These are phyloP conservation scores for Xylariaceae sp. DNA, from an alignment of 2,329 filamentous ascomycete genomes.

Conservation along the genomic window DNA sequence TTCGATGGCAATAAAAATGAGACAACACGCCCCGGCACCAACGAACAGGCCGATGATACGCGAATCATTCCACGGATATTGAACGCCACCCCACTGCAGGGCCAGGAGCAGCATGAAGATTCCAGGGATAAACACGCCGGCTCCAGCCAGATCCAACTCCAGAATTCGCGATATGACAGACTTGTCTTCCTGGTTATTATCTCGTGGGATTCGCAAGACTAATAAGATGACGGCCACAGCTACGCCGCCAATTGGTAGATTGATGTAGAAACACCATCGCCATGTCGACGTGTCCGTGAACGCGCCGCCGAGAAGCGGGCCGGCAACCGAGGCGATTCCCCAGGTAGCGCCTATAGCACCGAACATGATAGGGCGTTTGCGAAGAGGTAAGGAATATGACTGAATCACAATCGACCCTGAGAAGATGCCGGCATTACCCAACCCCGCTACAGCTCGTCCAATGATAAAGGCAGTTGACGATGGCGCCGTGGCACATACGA, in stretches of 20 bases:
- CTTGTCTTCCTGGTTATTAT: not conserved
- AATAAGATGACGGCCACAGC: conserved; percentile 24
- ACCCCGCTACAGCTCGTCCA: conserved; percentile 36
- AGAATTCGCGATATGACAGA: conserved; percentile 20
- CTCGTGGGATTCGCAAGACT: conserved; percentile 15
- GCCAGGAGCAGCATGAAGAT: conserved; percentile 31
- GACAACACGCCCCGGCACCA: conserved; percentile 35
- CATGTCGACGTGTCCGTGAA: conserved; percentile 35
- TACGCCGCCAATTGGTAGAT: conserved; percentile 33
- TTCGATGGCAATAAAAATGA: conserved; percentile 38
- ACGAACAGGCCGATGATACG: conserved; percentile 41
- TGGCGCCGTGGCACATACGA: conserved; percentile 37
- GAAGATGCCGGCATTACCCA: conserved; percentile 36
- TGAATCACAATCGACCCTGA: conserved; percentile 34
- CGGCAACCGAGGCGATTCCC: conserved; percentile 33
- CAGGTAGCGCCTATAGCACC: conserved; percentile 34
- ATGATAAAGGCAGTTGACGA: conserved; percentile 36
- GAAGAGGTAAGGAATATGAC: conserved; percentile 32
- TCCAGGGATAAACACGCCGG: conserved; percentile 30
- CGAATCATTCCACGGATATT: conserved; percentile 37
- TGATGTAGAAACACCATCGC: conserved; percentile 38
- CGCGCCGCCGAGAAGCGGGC: conserved; percentile 35
- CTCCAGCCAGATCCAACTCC: conserved; percentile 31
- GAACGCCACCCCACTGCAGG: conserved; percentile 33
- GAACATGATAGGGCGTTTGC: conserved; percentile 32